Evolutionary conservation across 2,329 filamentous ascomycete genomes (phyloP).

Genomic region (Colletotrichum nymphaeae): DNA sequence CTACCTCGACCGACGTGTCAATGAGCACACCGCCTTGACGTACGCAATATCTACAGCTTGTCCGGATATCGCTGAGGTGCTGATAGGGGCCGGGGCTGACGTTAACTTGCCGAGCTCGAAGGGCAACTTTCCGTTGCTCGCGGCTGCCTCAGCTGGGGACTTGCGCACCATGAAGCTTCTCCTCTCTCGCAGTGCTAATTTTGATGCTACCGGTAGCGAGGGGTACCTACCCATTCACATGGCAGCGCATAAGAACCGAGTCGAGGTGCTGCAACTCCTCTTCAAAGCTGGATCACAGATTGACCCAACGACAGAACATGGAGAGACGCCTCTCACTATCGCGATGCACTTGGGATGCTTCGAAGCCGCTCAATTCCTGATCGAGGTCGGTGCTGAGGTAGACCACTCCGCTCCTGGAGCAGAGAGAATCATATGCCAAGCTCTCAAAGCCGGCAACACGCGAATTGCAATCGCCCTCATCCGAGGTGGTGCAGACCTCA

Average conservation of each 20-base stretch:
- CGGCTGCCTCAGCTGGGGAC: slow-evolving; percentile 60
- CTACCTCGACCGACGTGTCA: slow-evolving; percentile 33
- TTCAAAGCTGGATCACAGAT: slow-evolving; percentile 38
- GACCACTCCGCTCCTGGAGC: slow-evolving; percentile 28
- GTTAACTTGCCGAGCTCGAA: slow-evolving; percentile 30
- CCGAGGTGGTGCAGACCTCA: slow-evolving; percentile 36
- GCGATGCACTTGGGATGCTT: slow-evolving; percentile 38
- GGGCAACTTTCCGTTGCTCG: slow-evolving; percentile 39
- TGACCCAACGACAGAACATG: slow-evolving; percentile 38
- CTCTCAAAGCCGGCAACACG: slow-evolving; percentile 32
- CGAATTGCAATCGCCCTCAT: slow-evolving; percentile 37
- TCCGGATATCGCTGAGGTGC: slow-evolving; percentile 38
- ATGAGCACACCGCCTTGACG: slow-evolving; percentile 39
- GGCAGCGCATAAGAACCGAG: slow-evolving; percentile 38
- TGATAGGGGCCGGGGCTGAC: slow-evolving; percentile 39
- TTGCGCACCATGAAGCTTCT: slow-evolving; percentile 44
- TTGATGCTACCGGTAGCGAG: slow-evolving; percentile 27
- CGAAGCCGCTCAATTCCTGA: slow-evolving; percentile 37
- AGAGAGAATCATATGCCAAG: slow-evolving; percentile 35
- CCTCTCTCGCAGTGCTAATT: slow-evolving; percentile 35
- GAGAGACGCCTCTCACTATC: slow-evolving; percentile 40
- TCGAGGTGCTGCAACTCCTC: slow-evolving; percentile 38
- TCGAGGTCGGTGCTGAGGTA: slow-evolving; percentile 38
- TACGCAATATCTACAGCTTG: slow-evolving; percentile 40
- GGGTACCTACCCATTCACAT: slow-evolving; percentile 41